Evolutionary conservation across 2,329 filamentous ascomycete genomes (phyloP).

Genomic region (Aureobasidium uvarum): DNA sequence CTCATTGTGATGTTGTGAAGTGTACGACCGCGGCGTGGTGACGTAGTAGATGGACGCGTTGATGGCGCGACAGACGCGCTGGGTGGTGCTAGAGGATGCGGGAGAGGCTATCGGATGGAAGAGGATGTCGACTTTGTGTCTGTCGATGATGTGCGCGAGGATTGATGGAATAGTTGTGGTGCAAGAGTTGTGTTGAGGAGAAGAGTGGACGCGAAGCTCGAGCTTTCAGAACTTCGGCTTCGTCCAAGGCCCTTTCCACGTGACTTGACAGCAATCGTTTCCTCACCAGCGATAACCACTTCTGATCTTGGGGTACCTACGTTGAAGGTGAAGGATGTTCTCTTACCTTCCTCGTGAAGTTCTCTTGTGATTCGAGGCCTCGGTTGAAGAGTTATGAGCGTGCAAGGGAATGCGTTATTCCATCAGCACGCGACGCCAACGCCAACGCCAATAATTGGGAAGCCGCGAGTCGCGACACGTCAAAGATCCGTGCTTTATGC

Average conservation of each 20-base stretch:
- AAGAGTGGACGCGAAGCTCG: constrained; percentile 23
- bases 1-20: constrained; percentile 33
- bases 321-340: constrained; percentile 4
- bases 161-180: constrained; percentile 26
- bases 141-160: constrained; percentile 4
- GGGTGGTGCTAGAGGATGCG: not conserved
- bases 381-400: constrained; percentile 8
- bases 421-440: constrained; percentile 3
- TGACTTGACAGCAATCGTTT: constrained; percentile 19
- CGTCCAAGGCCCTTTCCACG: constrained; percentile 17
- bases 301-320: not conserved
- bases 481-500: constrained; percentile 18
- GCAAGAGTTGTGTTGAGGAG: constrained; percentile 23
- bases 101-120: not conserved
- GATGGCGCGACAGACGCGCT: constrained; percentile 22
- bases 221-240: constrained; percentile 22
- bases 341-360: constrained; percentile 13
- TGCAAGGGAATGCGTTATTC: not conserved
- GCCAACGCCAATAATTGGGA: constrained; percentile 13
- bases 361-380: not conserved
- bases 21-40: constrained; percentile 19
- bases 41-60: constrained; percentile 27
- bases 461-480: constrained; percentile 21
- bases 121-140: not conserved
- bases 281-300: not conserved